These are phyloP conservation scores for Hygrophoropsis aurantiaca DNA, from an alignment of 768 basidiomycete species.

Conservation along the genomic window DNA sequence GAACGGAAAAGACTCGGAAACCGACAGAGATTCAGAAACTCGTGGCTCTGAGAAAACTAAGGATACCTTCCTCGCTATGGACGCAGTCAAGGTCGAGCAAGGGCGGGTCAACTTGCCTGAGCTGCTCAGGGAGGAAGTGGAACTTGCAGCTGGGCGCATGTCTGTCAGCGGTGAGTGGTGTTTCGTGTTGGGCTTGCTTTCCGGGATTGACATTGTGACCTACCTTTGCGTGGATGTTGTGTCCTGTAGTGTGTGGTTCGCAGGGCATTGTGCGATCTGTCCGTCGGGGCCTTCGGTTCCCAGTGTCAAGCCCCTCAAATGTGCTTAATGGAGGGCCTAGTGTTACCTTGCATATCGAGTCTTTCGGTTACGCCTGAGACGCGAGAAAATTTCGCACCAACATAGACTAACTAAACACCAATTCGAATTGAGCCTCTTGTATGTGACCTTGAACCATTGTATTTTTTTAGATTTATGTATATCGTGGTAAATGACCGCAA, in stretches of 20 bases:
- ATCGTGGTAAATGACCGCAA: too few species aligned
- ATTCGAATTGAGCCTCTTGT: too few species aligned
- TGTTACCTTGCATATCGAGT: constrained; percentile 46
- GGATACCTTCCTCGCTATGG: not conserved
- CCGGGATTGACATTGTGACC: not conserved
- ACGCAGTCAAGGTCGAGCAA: constrained; percentile 22
- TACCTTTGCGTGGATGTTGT: not conserved
- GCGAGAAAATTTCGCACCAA: too few species aligned
- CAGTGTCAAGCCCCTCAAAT: constrained; percentile 28
- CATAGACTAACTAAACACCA: too few species aligned
- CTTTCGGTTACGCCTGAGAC: constrained; percentile 33
- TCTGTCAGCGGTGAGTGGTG: constrained; percentile 47
- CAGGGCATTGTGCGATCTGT: constrained; percentile 33
- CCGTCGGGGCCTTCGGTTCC: constrained; percentile 33
- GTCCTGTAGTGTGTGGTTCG: constrained; percentile 44
- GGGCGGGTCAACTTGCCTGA: constrained; percentile 42
- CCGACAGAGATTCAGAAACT: not conserved
- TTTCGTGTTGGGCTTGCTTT: too few species aligned
- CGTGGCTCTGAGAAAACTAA: constrained; percentile 1
- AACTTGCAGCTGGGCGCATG: constrained; percentile 28
- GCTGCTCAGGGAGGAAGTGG: constrained; percentile 36
- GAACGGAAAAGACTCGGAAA: not conserved
- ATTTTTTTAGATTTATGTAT: too few species aligned
- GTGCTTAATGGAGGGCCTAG: constrained; percentile 46
- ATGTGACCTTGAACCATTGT: too few species aligned